A percentile compares a stretch with the other conserved stretches of the same genome.
phyloP scores from a whole-genome alignment of 306 rosid species.

The Vigna radiata region DNA sequence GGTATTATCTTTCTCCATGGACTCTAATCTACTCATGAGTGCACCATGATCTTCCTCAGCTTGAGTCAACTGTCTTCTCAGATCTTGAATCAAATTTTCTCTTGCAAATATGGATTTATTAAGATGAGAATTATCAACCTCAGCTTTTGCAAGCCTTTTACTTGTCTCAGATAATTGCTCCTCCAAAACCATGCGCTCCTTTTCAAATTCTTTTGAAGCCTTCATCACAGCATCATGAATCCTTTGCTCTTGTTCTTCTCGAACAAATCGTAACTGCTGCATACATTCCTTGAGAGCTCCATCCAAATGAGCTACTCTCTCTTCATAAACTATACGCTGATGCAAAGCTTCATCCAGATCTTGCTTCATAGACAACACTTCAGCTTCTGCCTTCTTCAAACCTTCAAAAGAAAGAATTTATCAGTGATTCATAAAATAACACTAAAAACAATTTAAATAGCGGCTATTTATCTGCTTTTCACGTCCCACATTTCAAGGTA shows the following conservation, averaged over 20 bases:
- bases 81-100: conserved; percentile 74
- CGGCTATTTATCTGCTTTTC: conserved; percentile 14
- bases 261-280: conserved; percentile 87
- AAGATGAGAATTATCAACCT: conserved; percentile 67
- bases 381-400: conserved; percentile 76
- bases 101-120: conserved; percentile 63
- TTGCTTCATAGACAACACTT: conserved; percentile 58
- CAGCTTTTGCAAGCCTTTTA: conserved; percentile 66
- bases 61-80: conserved; percentile 62
- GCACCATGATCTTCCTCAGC: conserved; percentile 67
- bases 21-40: conserved; percentile 66
- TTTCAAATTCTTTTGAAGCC: conserved; percentile 75
- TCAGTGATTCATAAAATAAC: conserved; percentile 24
- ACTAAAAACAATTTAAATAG: background rate
- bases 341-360: conserved; percentile 67
- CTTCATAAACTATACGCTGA: conserved; percentile 63
- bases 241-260: conserved; percentile 84
- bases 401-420: conserved; percentile 56
- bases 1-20: conserved; percentile 69
- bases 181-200: conserved; percentile 60
- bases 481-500: background rate
- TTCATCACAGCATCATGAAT: conserved; percentile 77
- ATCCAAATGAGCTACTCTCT: conserved; percentile 75
- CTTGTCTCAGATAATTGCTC: conserved; percentile 65
- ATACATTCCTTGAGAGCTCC: conserved; percentile 87